Conservation (phyloP, 176 grass and related monocot species). For the Avena atlantica region DNA sequence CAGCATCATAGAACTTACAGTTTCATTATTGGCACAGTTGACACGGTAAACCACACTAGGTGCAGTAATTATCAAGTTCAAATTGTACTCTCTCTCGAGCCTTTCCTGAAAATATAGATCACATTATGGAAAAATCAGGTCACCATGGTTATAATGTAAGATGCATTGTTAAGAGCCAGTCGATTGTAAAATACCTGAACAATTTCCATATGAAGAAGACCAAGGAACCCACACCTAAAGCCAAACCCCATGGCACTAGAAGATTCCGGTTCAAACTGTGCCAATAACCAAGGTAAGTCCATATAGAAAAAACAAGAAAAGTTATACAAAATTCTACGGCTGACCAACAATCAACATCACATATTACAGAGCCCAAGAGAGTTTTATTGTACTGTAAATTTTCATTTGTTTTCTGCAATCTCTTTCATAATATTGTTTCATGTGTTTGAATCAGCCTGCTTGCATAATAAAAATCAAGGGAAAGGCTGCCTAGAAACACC, state of each 20-base stretch:
- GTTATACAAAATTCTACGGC: slow-evolving; percentile 1
- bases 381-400: not conserved
- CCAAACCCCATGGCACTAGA: slow-evolving; percentile 98
- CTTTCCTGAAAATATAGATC: slow-evolving; percentile 81
- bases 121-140: slow-evolving; percentile 37
- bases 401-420: not conserved
- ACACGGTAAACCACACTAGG: slow-evolving; percentile 97
- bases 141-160: slow-evolving; percentile 35
- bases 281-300: slow-evolving; percentile 22
- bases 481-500: too few species aligned
- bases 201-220: slow-evolving; percentile 99
- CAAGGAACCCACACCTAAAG: slow-evolving; percentile 96
- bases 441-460: too few species aligned
- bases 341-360: slow-evolving; percentile 29
- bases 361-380: slow-evolving; percentile 11
- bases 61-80: slow-evolving; percentile 96
- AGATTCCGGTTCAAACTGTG: slow-evolving; percentile 95
- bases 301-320: slow-evolving; percentile 29
- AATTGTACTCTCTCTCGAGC: slow-evolving; percentile 97
- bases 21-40: slow-evolving; percentile 75
- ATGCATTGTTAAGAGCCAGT: slow-evolving; percentile 39
- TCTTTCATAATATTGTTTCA: too few species aligned
- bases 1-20: slow-evolving; percentile 56
- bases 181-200: slow-evolving; percentile 75
- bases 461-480: too few species aligned